Conservation (phyloP, 768 basidiomycete species). For the Boletus sp. region DNA sequence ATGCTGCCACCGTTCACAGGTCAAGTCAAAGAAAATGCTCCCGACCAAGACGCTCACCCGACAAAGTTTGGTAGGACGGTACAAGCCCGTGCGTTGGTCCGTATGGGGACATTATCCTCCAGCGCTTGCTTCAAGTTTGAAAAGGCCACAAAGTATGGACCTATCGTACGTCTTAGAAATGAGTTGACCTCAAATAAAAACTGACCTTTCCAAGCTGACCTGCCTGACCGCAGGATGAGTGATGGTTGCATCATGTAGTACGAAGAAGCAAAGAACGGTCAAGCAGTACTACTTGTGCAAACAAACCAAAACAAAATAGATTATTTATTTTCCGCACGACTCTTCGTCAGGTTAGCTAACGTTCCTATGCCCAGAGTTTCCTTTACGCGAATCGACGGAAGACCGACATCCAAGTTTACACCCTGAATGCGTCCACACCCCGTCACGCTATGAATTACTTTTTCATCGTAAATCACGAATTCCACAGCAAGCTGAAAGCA, state of each 20-base stretch:
- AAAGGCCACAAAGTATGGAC: conserved; percentile 93
- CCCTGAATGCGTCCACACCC: too few species aligned
- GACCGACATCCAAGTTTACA: too few species aligned
- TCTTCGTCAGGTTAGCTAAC: too few species aligned
- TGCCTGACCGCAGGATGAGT: conserved; percentile 55
- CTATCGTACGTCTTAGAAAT: conserved; percentile 38
- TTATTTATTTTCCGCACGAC: too few species aligned
- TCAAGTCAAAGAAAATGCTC: background rate
- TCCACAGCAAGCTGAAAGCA: too few species aligned
- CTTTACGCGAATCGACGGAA: too few species aligned
- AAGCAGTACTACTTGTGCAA: too few species aligned
- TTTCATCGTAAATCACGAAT: too few species aligned
- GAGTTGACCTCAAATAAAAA: background rate
- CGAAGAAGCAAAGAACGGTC: too few species aligned
- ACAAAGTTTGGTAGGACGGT: conserved; percentile 96
- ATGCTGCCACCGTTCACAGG: conserved; percentile 45
- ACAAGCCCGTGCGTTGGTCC: conserved; percentile 84
- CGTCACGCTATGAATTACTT: too few species aligned
- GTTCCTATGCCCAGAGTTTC: too few species aligned
- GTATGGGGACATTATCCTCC: conserved; percentile 79
- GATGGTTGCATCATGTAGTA: conserved; percentile 56
- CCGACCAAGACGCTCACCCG: conserved; percentile 54
- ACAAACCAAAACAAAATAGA: too few species aligned
- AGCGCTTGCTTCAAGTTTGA: conserved; percentile 82
- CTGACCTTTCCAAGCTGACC: conserved; percentile 86